Evolutionary conservation across 306 rosid species (phyloP), one percentile per base, ranked within the genome.

Genomic region (Quercus wislizeni): DNA sequence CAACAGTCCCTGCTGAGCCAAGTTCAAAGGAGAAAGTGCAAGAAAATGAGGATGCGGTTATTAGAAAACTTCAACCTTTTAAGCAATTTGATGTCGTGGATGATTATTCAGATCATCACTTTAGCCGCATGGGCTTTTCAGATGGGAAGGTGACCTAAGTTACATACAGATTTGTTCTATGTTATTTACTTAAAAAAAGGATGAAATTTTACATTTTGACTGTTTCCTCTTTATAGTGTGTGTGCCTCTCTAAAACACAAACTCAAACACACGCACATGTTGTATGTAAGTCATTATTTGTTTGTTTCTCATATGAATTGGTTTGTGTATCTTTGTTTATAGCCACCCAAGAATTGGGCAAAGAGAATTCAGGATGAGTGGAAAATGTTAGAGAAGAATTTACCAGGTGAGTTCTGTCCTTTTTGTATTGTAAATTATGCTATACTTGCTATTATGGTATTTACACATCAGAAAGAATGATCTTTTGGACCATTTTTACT

Each of bases 321-420:
- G 31, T 57, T 20, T 69, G 4, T 74, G 46, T 78, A 51, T 63
- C 69, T 62, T 73, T 70, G 19, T 62, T 78, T 43, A 74, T 81
- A 89, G 95, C 81, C 88, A 54, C 84, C 83, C 41, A 90, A 86
- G 89, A 83, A 87, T 58, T 92, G 97, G 97, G 90, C 91, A 2
- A 92, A 92, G 83, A 86, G 77, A 83, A 82, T 92, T 69, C 97
- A 86, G 84, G 97, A 89, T 15, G 97, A 92, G 79, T 92, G 97
- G 97, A 89, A 91, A 78, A 89, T 88, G 54, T 83, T 92, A 83
- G 89, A 89, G 85, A 89, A 85, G 69, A 85, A 82, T 83, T 84
- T 92, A 83, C 97, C 97, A 4, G 97, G 97, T 90, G 70, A 83
- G 82, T 77, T 71, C 14, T 64, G 4, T 65, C 68, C 10, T n/a